These are phyloP conservation scores for Rhodotorula sp. DNA, from an alignment of 1,284 basidiomycete species.

Conservation along the genomic window DNA sequence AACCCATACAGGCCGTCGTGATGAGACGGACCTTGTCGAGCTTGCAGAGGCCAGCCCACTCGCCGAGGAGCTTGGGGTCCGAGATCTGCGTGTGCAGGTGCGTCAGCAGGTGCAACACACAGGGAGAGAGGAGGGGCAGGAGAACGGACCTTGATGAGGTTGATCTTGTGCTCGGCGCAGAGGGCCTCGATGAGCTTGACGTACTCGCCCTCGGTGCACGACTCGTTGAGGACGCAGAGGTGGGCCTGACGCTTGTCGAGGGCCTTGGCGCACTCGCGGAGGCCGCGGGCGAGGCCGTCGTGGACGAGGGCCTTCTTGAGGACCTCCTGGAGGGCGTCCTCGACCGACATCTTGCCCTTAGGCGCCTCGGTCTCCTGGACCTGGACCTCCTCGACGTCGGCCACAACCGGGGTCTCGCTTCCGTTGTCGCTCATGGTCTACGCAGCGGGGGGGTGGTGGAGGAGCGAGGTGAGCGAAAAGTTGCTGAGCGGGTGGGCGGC, in stretches of 20 bases:
- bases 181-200: constrained; percentile 99
- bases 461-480: constrained; percentile 5
- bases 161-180: constrained; percentile 85
- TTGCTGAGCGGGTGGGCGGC: neutral
- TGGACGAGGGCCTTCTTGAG: constrained; percentile 95
- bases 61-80: constrained; percentile 95
- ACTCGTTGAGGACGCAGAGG: constrained; percentile 98
- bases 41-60: constrained; percentile 92
- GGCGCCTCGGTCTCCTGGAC: constrained; percentile 81
- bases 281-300: constrained; percentile 96
- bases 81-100: constrained; percentile 54
- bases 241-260: constrained; percentile 98
- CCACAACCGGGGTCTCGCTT: constrained; percentile 55
- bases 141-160: constrained; percentile 78
- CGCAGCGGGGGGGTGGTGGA: neutral
- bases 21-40: no score
- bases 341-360: constrained; percentile 87
- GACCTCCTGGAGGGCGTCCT: constrained; percentile 69
- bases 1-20: no score
- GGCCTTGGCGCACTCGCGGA: constrained; percentile 96
- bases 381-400: constrained; percentile 55
- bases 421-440: constrained; percentile 40
- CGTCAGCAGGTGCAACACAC: neutral
- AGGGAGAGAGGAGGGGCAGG: no score
- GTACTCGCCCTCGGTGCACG: constrained; percentile 98